phyloP scores from a whole-genome alignment of 192 early-diverging fungal genomes.

The Coemansia asiatica region DNA sequence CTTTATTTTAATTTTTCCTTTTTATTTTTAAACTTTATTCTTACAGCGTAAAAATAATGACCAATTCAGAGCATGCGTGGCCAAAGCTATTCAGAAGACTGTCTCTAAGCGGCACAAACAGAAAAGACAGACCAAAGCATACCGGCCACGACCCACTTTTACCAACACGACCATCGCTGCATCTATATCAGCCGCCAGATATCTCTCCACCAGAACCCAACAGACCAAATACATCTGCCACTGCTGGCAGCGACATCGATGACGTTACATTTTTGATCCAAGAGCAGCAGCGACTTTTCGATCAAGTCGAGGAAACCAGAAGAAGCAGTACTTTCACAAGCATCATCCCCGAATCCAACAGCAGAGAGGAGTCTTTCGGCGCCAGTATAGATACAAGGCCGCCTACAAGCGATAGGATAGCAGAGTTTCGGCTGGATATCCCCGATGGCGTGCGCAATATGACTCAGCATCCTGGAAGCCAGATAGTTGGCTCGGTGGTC shows the following conservation, averaged over 20 bases:
- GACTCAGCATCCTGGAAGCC: conserved; percentile 31
- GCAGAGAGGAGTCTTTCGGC: neutral
- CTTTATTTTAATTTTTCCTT: neutral
- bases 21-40: neutral
- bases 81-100: conserved; percentile 32
- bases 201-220: conserved; percentile 10
- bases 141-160: neutral
- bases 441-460: conserved; percentile 44
- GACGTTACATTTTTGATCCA: neutral
- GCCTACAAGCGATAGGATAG: conserved; percentile 39
- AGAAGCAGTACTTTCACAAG: conserved; percentile 8
- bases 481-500: conserved; percentile 34
- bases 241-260: neutral
- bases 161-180: conserved; percentile 4
- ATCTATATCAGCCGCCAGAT: conserved; percentile 32
- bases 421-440: conserved; percentile 39
- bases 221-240: neutral
- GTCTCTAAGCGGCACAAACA: conserved; percentile 9
- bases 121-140: neutral
- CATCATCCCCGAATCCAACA: neutral
- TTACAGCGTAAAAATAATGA: conserved; percentile 21
- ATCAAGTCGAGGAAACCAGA: neutral
- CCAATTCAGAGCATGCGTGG: conserved; percentile 22
- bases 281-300: conserved; percentile 5
- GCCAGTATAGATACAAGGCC: conserved; percentile 4